These are phyloP conservation scores for Botrytis sinoallii DNA, from an alignment of 2,329 filamentous ascomycete species.

Conservation along the genomic window DNA sequence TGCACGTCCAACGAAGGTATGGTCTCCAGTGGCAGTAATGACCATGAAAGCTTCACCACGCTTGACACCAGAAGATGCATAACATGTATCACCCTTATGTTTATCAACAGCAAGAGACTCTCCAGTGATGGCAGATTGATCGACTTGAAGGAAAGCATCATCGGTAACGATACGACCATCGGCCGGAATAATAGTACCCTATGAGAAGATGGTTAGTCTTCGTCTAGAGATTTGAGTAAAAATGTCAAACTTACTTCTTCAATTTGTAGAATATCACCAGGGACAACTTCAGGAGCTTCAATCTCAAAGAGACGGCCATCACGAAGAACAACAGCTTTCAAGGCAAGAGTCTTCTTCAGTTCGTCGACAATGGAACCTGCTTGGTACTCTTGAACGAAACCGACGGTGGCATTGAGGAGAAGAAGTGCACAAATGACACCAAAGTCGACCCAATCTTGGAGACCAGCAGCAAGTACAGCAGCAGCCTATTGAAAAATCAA, in stretches of 20 bases:
- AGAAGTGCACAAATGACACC: conserved; percentile 84
- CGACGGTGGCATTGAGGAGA: conserved; percentile 78
- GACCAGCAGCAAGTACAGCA: conserved; percentile 76
- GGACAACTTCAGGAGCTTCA: conserved; percentile 79
- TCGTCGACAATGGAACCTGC: conserved; percentile 88
- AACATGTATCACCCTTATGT: conserved; percentile 76
- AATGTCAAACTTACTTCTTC: conserved; percentile 57
- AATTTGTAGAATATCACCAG: conserved; percentile 84
- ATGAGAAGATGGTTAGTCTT: conserved; percentile 20
- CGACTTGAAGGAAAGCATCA: conserved; percentile 81
- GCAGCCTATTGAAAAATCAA: conserved; percentile 46
- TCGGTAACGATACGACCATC: conserved; percentile 84
- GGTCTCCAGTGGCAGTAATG: conserved; percentile 80
- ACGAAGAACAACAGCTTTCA: conserved; percentile 84
- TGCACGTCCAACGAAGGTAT: conserved; percentile 85
- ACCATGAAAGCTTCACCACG: conserved; percentile 83
- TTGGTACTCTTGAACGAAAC: conserved; percentile 87
- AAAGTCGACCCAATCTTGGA: conserved; percentile 89
- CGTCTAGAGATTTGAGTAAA: background rate
- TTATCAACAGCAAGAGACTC: conserved; percentile 91
- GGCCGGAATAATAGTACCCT: conserved; percentile 84
- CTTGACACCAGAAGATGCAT: conserved; percentile 84
- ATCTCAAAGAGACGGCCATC: conserved; percentile 75
- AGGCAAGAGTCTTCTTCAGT: conserved; percentile 83
- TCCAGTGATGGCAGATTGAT: conserved; percentile 88